A percentile compares a stretch with the other conserved stretches of the same genome.
Conservation (phyloP, 257 asterid species). For the Leptodermis oblonga region DNA sequence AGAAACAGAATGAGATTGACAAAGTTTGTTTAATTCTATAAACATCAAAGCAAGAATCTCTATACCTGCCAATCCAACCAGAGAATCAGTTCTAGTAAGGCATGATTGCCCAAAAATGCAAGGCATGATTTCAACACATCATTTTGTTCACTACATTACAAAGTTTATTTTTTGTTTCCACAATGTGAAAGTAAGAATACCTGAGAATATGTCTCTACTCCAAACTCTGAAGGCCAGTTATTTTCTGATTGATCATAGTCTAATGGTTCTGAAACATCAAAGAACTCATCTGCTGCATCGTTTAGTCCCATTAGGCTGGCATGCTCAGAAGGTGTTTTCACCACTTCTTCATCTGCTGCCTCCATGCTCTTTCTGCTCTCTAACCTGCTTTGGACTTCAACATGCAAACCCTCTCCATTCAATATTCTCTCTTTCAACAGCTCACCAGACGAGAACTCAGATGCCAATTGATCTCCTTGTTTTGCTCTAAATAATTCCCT, state of each 20-base stretch:
- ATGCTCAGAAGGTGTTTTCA: slow-evolving; percentile 69
- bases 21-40: slow-evolving; percentile 9
- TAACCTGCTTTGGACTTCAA: slow-evolving; percentile 45
- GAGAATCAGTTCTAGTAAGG: not conserved
- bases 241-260: slow-evolving; percentile 74
- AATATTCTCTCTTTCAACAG: slow-evolving; percentile 44
- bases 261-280: slow-evolving; percentile 86
- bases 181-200: slow-evolving; percentile 26
- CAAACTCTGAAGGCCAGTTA: slow-evolving; percentile 76
- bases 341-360: slow-evolving; percentile 49
- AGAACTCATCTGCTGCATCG: slow-evolving; percentile 87
- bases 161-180: not conserved
- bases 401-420: slow-evolving; percentile 42
- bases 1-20: slow-evolving; percentile 14
- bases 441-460: slow-evolving; percentile 73
- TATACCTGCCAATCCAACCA: not conserved
- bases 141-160: not conserved
- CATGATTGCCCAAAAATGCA: not conserved
- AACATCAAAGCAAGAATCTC: slow-evolving; percentile 6
- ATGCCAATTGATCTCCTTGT: slow-evolving; percentile 40
- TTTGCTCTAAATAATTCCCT: slow-evolving; percentile 86
- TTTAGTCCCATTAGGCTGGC: slow-evolving; percentile 84
- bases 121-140: not conserved
- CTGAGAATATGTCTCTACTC: slow-evolving; percentile 63
- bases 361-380: slow-evolving; percentile 47